Evolutionary conservation across 2,329 filamentous ascomycete genomes (phyloP).

Genomic region (Camillea tinctor): DNA sequence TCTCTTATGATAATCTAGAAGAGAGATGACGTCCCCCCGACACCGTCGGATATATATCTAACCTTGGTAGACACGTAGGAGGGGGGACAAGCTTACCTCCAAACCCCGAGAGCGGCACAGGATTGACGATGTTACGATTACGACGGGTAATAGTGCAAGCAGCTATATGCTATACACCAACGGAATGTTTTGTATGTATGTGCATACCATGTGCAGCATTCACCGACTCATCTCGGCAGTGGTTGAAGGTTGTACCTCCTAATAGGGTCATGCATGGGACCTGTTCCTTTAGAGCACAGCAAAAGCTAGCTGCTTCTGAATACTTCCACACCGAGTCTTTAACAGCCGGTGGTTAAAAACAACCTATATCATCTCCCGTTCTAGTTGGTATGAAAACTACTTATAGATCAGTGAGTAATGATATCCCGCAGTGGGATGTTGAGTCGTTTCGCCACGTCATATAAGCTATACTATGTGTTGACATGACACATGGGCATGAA

Average conservation of each 20-base stretch:
- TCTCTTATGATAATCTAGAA: not conserved
- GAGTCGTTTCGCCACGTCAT: not conserved
- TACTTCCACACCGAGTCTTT: too few species aligned
- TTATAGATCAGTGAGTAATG: too few species aligned
- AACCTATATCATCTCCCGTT: too few species aligned
- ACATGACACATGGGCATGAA: not conserved
- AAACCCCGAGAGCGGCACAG: too few species aligned
- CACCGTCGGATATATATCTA: not conserved
- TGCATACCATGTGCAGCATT: not conserved
- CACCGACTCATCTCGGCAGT: not conserved
- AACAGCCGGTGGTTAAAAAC: too few species aligned
- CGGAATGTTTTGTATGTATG: not conserved
- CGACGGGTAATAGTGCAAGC: too few species aligned
- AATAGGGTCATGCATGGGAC: not conserved
- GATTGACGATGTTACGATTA: too few species aligned
- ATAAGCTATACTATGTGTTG: not conserved
- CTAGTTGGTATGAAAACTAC: too few species aligned
- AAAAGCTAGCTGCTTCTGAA: not conserved
- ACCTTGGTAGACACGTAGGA: not conserved
- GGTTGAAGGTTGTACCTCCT: not conserved
- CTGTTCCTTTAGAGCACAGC: not conserved
- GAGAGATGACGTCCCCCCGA: not conserved
- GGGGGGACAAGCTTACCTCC: not conserved
- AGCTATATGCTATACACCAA: too few species aligned
- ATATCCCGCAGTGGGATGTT: not conserved